These are phyloP conservation scores for Brassica balearica DNA, from an alignment of 441 rosid genomes.

Conservation along the genomic window DNA sequence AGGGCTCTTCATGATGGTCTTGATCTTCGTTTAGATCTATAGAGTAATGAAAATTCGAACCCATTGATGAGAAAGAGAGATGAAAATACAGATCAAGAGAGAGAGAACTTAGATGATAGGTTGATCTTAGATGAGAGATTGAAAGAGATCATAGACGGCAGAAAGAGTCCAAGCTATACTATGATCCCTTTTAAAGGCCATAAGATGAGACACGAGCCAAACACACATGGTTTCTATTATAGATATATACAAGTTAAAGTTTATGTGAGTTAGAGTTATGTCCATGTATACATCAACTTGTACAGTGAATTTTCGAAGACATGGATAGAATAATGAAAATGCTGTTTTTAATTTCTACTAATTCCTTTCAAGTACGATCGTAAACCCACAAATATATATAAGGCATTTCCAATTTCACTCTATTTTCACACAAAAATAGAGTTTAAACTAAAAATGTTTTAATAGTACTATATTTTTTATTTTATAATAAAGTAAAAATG, in stretches of 20 bases:
- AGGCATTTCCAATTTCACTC: too few species aligned
- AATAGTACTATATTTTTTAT: background rate
- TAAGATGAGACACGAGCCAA: constrained; percentile 37
- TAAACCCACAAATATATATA: constrained; percentile 1
- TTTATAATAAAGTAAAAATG: too few species aligned
- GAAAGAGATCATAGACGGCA: constrained; percentile 43
- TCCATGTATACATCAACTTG: constrained; percentile 34
- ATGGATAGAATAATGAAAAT: constrained; percentile 3
- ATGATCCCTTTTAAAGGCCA: constrained; percentile 48
- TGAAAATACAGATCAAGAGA: constrained; percentile 15
- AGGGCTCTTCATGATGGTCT: constrained; percentile 43
- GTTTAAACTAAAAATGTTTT: too few species aligned
- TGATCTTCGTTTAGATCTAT: constrained; percentile 69
- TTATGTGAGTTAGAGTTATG: constrained; percentile 23
- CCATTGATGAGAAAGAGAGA: constrained; percentile 43
- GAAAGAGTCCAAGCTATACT: constrained; percentile 45
- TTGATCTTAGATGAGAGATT: constrained; percentile 15
- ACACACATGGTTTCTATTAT: constrained; percentile 27
- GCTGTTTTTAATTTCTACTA: constrained; percentile 7
- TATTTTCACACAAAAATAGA: background rate
- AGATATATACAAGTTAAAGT: background rate
- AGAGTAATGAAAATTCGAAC: constrained; percentile 49
- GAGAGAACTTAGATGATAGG: constrained; percentile 15
- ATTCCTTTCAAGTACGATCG: constrained; percentile 6
- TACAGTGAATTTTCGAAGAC: constrained; percentile 34